Evolutionary conservation across 805 yeast genomes (phyloP), one percentile per base, ranked within the genome.

Genomic region (Yamadazyma sp.): DNA sequence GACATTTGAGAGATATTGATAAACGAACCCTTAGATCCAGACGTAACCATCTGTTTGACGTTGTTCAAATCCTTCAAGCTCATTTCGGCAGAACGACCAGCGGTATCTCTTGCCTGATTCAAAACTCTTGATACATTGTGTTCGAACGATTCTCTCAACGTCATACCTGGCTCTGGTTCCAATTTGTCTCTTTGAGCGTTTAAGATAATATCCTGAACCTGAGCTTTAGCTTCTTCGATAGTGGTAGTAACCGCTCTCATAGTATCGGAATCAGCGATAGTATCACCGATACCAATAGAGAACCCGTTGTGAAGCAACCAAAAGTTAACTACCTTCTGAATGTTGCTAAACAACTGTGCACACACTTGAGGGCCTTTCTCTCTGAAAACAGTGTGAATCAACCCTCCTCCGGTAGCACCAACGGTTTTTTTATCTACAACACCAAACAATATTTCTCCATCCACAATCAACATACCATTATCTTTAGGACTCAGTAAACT

Each of bases 111-210:
- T 20, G 99, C 99, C 62, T 90, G 96, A 64, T 93, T 93, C 54
- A 93, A 77, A 50, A 85, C 88, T 64, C 95, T 84, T 31, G 95
- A 87, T 32, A 93, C 99, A 54, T 89, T 90, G 64, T 90, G 96
- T 70, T 93, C 99, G 55, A 93, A 93, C 13, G 98, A 89, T 64
- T 93, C 99, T 69, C 99, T 84, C 50, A 93, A 74, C 2, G 99
- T 93, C 99, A 93, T 93, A 84, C 99, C 99, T 20, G 97, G 98
- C 60, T 93, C 97, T 20, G 97, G 96, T 28, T 88, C 87, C 50
- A 93, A 71, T 44, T 74, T 72, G 57, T 93, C 91, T 30, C 77
- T 82, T 60, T 93, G 98, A 2, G 98, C 99, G 57, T 88, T 95
- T 50, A 77, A 67, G 44, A 93, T 91, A 38, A 91, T 91, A 53